Base-by-base conservation (phyloP, 23 red algal genomes). In the Rhodosorus marinus region DNA sequence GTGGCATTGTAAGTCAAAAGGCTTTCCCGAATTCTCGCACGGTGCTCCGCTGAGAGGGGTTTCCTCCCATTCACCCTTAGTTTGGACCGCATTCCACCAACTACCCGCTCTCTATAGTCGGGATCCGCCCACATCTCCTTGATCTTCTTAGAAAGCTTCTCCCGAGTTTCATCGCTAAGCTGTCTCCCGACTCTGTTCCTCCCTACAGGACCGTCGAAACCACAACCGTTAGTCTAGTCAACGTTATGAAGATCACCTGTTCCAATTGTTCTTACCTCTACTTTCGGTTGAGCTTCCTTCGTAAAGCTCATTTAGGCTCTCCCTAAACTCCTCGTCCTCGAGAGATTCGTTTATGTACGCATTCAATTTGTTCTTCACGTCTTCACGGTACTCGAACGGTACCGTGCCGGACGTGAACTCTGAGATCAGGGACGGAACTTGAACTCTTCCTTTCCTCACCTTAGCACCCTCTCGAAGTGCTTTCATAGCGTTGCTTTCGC, bases 101-200 rank as follows among this genome's bases (percentile, higher is more conserved):
- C 28, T 2, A 84, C 79, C 8, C 53, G 28, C 1, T 6, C 35
- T 24, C 79, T 46, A 9, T 84, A 84, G 0, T 65, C 47, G 1
- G 79, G 79, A 48, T 84, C 79, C 20, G 33, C 47, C 79, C 79
- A 84, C 67, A 84, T 31, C 5, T 55, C 59, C 41, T 72, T 71
- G 52, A 84, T 84, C 3, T 55, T 24, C 14, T 15, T 36, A 15
- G 53, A 63, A 19, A 84, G 51, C 50, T 84, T 84, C 7, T 27
- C 50, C 3, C 34, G 54, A 4, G 79, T 84, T 24, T 66, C 51
- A 0, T 51, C 67, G 4, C 60, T 42, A 68, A 84, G 32, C 0
- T 68, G 9, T 1, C 64, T 15, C 19, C 31, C 43, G 32, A 42
- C 23, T 17, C 8, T 1, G 8, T 56, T 66, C 1, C 55, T 8